Percentiles rank a stretch among this genome's conserved stretches.
phyloP scores from a whole-genome alignment of 805 yeast genomes.

The Metschnikowia orientalis region DNA sequence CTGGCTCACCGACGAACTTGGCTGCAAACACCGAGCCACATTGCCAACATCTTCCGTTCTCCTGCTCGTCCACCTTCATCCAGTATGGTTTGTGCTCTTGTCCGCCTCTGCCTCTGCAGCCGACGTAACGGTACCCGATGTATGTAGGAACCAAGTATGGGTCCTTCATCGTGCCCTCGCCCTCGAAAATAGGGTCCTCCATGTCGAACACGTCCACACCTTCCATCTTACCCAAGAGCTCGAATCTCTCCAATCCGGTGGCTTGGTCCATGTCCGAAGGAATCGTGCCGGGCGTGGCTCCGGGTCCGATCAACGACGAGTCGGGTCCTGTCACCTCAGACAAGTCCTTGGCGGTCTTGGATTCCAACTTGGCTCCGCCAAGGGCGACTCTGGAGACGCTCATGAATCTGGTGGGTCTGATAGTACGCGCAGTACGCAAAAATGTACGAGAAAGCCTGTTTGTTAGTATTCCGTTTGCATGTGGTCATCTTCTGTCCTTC shows the following conservation, averaged over 20 bases:
- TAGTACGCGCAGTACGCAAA: conserved; percentile 30
- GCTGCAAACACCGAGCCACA: conserved; percentile 93
- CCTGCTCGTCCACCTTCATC: conserved; percentile 80
- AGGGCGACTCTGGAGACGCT: conserved; percentile 28
- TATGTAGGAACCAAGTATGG: conserved; percentile 89
- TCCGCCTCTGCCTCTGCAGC: conserved; percentile 95
- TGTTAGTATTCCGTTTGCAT: conserved; percentile 22
- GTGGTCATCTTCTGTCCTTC: no score
- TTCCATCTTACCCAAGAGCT: conserved; percentile 86
- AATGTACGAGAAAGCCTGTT: conserved; percentile 36
- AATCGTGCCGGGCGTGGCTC: conserved; percentile 79
- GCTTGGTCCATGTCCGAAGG: conserved; percentile 96
- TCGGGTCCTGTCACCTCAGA: conserved; percentile 74
- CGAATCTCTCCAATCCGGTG: conserved; percentile 97
- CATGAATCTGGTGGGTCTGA: conserved; percentile 33
- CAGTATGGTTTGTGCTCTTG: conserved; percentile 89
- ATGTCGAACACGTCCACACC: conserved; percentile 93
- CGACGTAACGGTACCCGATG: conserved; percentile 90
- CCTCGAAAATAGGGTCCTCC: conserved; percentile 80
- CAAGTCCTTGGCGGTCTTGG: conserved; percentile 62
- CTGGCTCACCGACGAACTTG: conserved; percentile 81
- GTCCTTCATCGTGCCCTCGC: conserved; percentile 85
- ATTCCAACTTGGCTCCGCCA: conserved; percentile 28
- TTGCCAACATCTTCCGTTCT: conserved; percentile 96
- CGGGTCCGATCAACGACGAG: conserved; percentile 79